A percentile compares a stretch with the other conserved stretches of the same genome.
Conservation (phyloP, 345 rosid genomes). For the Eucalyptus pauciflora region DNA sequence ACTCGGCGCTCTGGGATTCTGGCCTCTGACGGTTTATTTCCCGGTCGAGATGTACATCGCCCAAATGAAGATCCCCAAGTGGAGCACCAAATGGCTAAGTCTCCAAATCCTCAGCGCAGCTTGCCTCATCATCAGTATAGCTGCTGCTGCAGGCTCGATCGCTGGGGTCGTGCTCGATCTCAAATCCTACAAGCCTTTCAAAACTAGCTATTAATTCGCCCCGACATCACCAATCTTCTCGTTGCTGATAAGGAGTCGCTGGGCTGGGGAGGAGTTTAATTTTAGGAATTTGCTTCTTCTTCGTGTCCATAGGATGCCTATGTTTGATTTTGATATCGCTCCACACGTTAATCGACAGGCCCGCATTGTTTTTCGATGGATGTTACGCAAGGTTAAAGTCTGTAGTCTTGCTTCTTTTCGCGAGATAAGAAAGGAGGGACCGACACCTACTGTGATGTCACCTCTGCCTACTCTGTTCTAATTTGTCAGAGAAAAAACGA, state of each 20-base stretch:
- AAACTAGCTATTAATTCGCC: conserved; percentile 17
- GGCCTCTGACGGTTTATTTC: conserved; percentile 89
- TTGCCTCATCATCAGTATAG: conserved; percentile 59
- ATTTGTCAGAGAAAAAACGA: neutral
- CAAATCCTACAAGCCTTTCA: conserved; percentile 61
- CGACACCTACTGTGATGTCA: neutral
- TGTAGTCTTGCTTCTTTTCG: neutral
- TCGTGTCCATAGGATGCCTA: neutral
- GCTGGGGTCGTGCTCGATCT: conserved; percentile 61
- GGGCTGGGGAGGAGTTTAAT: neutral
- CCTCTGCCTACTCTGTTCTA: neutral
- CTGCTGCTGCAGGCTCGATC: conserved; percentile 74
- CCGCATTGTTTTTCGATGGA: neutral
- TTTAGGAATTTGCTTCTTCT: neutral
- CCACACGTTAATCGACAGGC: neutral
- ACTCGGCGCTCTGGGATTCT: conserved; percentile 83
- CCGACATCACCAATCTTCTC: neutral
- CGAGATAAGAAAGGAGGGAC: neutral
- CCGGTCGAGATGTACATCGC: conserved; percentile 86
- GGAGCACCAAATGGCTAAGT: conserved; percentile 76
- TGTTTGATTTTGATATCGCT: too few species aligned
- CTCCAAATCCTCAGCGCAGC: conserved; percentile 63
- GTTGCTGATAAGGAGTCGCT: neutral
- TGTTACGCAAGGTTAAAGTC: neutral
- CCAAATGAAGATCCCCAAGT: conserved; percentile 53